phyloP scores from a whole-genome alignment of 208 protist genomes.

The Naegleria lovaniensis region DNA sequence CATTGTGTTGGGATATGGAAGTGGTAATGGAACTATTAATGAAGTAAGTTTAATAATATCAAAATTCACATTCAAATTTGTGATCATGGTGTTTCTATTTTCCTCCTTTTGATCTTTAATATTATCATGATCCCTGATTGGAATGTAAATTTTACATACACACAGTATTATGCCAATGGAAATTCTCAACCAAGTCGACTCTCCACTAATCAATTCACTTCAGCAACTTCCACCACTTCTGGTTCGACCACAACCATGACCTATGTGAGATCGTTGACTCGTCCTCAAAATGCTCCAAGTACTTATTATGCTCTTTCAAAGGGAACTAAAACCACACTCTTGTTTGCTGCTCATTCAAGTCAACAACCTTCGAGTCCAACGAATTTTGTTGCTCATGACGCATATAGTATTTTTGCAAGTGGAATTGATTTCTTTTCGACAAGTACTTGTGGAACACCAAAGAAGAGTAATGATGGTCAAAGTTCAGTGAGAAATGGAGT shows the following conservation, averaged over 20 bases:
- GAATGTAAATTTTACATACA: too few relatives aligned
- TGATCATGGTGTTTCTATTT: too few relatives aligned
- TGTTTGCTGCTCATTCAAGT: neutral
- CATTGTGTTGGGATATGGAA: neutral
- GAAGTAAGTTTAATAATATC: neutral
- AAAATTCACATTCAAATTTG: too few relatives aligned
- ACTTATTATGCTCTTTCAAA: neutral
- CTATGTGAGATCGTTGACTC: neutral
- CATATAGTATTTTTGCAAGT: too few relatives aligned
- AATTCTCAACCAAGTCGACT: neutral
- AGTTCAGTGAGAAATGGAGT: too few relatives aligned
- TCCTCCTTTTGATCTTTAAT: too few relatives aligned
- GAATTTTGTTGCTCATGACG: too few relatives aligned
- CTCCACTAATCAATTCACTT: neutral
- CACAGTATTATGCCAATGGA: neutral
- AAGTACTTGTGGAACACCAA: too few relatives aligned
- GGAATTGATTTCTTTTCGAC: too few relatives aligned
- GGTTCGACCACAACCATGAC: neutral
- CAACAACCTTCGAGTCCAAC: too few relatives aligned
- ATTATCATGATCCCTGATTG: too few relatives aligned
- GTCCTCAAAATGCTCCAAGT: neutral
- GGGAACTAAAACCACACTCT: neutral
- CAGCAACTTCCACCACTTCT: neutral
- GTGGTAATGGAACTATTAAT: neutral
- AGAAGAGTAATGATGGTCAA: too few relatives aligned